Evolutionary conservation across 306 rosid species (phyloP).

Genomic region (Casuarina equisetifolia): DNA sequence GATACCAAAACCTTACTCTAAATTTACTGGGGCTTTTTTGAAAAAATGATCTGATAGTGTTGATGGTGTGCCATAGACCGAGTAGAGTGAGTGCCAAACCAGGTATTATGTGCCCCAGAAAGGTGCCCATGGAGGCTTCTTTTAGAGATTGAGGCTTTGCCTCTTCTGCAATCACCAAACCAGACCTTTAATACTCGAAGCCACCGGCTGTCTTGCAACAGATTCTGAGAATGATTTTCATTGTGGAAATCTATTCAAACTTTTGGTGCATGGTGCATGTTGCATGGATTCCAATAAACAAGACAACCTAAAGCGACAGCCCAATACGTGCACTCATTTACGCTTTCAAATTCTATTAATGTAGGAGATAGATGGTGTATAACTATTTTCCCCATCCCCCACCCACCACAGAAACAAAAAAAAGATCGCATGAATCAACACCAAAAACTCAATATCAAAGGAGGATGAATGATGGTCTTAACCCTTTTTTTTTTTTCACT

Average conservation of each 20-base stretch:
- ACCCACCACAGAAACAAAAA: too few relatives aligned
- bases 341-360: constrained; percentile 2
- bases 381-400: background rate
- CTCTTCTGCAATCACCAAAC: constrained; percentile 24
- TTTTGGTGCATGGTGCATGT: constrained; percentile 55
- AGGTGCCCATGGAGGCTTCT: constrained; percentile 54
- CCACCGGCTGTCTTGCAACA: constrained; percentile 29
- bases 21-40: constrained; percentile 66
- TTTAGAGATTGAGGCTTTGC: constrained; percentile 30
- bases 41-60: constrained; percentile 67
- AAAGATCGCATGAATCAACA: too few relatives aligned
- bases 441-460: too few relatives aligned
- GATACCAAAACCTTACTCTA: constrained; percentile 66
- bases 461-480: too few relatives aligned
- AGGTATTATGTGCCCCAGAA: constrained; percentile 64
- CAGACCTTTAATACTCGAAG: constrained; percentile 38
- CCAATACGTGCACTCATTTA: constrained; percentile 24
- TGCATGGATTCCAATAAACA: constrained; percentile 79
- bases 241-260: constrained; percentile 35
- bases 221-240: constrained; percentile 18
- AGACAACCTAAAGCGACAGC: constrained; percentile 29
- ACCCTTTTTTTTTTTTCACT: too few relatives aligned
- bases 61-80: constrained; percentile 81
- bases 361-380: constrained; percentile 2
- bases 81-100: constrained; percentile 69